phyloP scores from a whole-genome alignment of 805 yeast genomes.

The Tetrapisispora namnaoensis region DNA sequence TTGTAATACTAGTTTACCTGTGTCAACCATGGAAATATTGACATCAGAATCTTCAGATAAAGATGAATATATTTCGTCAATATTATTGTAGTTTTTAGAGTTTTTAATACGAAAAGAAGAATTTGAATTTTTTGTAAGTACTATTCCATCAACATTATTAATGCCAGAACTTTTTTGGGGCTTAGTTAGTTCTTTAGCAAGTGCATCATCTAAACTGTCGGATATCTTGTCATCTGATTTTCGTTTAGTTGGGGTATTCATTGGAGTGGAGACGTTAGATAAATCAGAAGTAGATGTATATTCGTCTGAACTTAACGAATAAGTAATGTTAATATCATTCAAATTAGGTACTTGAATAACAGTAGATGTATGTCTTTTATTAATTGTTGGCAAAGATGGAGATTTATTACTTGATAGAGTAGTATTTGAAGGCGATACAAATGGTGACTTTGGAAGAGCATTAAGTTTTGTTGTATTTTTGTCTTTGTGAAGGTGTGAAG shows the following conservation, averaged over 20 bases:
- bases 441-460: background rate
- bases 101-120: background rate
- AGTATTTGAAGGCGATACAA: background rate
- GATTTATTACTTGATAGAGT: background rate
- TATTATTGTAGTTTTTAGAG: background rate
- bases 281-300: constrained; percentile 7
- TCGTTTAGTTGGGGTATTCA: constrained; percentile 8
- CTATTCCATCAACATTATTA: background rate
- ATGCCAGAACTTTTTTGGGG: too few species aligned
- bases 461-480: background rate
- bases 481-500: background rate
- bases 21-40: background rate
- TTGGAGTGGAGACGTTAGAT: constrained; percentile 9
- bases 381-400: background rate
- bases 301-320: constrained; percentile 2
- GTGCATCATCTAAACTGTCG: background rate
- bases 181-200: background rate
- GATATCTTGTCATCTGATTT: too few species aligned
- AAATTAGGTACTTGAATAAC: background rate
- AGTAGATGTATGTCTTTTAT: background rate
- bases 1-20: background rate
- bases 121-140: too few species aligned
- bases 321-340: background rate
- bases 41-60: constrained; percentile 1
- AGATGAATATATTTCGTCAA: background rate